Evolutionary conservation across 106 monocot species (phyloP).

Genomic region (Xerophyta viscosa): DNA sequence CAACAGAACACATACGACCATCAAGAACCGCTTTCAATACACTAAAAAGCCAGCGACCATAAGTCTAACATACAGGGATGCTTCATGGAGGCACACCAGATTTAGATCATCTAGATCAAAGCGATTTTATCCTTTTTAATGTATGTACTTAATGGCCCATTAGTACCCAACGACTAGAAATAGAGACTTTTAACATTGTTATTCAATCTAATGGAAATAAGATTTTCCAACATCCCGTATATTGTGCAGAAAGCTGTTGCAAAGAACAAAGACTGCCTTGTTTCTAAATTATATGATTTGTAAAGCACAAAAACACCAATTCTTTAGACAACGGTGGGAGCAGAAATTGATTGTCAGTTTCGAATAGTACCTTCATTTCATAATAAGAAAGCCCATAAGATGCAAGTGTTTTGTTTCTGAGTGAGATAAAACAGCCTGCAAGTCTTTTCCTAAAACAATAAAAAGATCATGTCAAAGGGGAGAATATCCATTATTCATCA

Average conservation of each 20-base stretch:
- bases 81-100: too few relatives aligned
- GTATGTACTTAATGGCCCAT: too few relatives aligned
- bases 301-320: not conserved
- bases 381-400: slow-evolving; percentile 34
- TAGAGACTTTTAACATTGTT: too few relatives aligned
- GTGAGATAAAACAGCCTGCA: slow-evolving; percentile 53
- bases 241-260: too few relatives aligned
- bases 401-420: slow-evolving; percentile 13
- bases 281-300: not conserved
- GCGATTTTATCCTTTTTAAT: too few relatives aligned
- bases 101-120: too few relatives aligned
- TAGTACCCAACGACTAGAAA: too few relatives aligned
- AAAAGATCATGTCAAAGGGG: slow-evolving; percentile 8
- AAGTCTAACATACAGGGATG: too few relatives aligned
- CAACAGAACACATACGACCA: not conserved
- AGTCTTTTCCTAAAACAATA: slow-evolving; percentile 54
- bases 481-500: not conserved
- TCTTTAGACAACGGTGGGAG: not conserved
- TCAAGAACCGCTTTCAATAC: not conserved
- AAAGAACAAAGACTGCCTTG: too few relatives aligned
- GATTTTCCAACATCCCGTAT: too few relatives aligned
- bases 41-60: not conserved
- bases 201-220: too few relatives aligned
- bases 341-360: not conserved
- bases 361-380: slow-evolving; percentile 54